Evolutionary conservation across 371 early-diverging fungal species (phyloP), one percentile per base, ranked within the genome.

Genomic region (Mortierella sp.): DNA sequence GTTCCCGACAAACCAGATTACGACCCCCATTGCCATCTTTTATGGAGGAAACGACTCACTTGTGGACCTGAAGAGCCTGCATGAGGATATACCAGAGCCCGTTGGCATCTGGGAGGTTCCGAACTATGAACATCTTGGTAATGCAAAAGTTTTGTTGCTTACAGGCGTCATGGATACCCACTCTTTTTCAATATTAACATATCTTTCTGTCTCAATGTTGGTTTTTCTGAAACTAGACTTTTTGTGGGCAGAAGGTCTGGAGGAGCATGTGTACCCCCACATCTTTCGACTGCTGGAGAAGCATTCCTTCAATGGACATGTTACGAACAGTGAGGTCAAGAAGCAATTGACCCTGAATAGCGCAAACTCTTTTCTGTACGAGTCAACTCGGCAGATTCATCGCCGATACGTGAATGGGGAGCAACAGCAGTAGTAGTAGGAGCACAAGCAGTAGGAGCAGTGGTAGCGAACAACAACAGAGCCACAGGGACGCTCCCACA

Each of bases 1-100:
- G 9, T 89, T 88, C 77, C 95, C 96, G n/a, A 94, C 95, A 0
- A 81, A 88, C 25, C 92, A 90, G 44, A 96, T 97, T 60, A 79
- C 78, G 39, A 93, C 95, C 2, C 94, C 92, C 0, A 89, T 96
- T 25, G 94, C 94, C 13, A 80, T 97, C 48, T 96, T 96, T 79
- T 93, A 95, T 63, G 98, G 98, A 43, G 92, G 93, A 17, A 82
- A 87, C 4, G 96, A 96, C 63, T 90, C 95, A 1, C 81, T 97
- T 17, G 90, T 94, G 0, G 90, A 96, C 46, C 89, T 93, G 41
- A 62, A 86, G 28, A 82, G 81, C 13, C 71, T 94, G 13, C 57
- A 88, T 2, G 81, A 81, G 7, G 86, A 90, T 41, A 50, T 90
- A 12, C 90, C 89, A 1, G 83, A 82, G 7, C 76, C 88, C 12